Evolutionary conservation across 2,329 filamentous ascomycete genomes (phyloP), one percentile per base, ranked within the genome.

Genomic region (Leptographium radiaticola): DNA sequence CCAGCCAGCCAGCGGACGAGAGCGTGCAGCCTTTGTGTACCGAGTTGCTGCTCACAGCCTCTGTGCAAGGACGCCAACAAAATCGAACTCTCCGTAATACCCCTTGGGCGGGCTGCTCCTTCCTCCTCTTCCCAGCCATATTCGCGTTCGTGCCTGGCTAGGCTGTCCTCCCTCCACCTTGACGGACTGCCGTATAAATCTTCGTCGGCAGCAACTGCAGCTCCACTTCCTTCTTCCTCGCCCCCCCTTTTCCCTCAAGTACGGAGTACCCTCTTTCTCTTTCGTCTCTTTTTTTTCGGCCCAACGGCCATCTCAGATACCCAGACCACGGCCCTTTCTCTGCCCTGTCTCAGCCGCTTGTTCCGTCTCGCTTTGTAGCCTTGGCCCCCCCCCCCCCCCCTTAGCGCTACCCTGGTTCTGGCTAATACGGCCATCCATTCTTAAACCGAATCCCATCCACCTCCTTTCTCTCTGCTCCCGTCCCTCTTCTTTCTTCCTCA

Each of bases 401-500:
- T 42, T 30, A 44, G 40, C 46, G 46, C 49, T 44, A 51, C 49
- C 25, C 49, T 51, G 38, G 8, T 51, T 51, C 30, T 43, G 49
- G 39, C 40, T 51, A 50, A 50, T 34, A 50, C 40, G 30, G 49
- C 31, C 49, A 30, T 51, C 40, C 43, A 45, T 52, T 57, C 54
- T 54, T 58, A 57, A 52, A 54, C 52, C 49, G 53, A 51, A 49
- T 53, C 31, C 51, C 53, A 50, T 54, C 57, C 55, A 43, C 53
- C 20, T 53, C 52, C 38, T 44, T 42, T 20, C 42, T 49, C 38
- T 34, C 33, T 50, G 44, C 15, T 53, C 25, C 40, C 43, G 39
- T 51, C 49, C 48, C 46, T 52, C 38, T 39, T 39, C 20, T 30
- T 36, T 25, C 42, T 45, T 44, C 13, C 33, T 39, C 33, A 12